Percentiles rank a stretch among this genome's conserved stretches.
phyloP scores from a whole-genome alignment of 345 rosid species.

The Litchi chinensis region DNA sequence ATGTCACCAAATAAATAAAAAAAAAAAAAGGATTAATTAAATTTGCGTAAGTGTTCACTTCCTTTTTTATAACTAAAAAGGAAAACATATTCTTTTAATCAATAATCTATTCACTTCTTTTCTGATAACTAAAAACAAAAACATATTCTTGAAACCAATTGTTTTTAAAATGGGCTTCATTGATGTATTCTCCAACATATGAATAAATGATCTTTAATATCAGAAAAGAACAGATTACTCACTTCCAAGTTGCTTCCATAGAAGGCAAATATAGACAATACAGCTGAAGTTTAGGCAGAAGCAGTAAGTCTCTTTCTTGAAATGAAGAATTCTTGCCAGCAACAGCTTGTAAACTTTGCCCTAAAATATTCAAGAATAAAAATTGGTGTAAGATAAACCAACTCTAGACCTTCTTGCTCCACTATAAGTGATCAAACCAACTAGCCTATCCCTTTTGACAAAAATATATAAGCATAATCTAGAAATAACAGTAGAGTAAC shows the following conservation, averaged over 20 bases:
- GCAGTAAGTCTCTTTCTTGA: constrained; percentile 27
- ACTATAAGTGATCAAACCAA: background rate
- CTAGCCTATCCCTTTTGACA: background rate
- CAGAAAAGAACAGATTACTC: constrained; percentile 26
- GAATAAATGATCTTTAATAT: background rate
- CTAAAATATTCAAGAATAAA: constrained; percentile 31
- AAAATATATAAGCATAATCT: background rate
- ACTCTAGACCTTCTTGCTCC: background rate
- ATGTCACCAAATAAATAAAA: background rate
- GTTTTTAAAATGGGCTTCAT: background rate
- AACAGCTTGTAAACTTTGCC: constrained; percentile 22
- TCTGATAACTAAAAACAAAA: background rate
- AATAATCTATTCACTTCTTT: background rate
- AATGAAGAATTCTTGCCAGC: constrained; percentile 26
- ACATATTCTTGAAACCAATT: background rate
- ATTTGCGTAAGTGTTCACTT: background rate
- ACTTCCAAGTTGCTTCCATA: constrained; percentile 55
- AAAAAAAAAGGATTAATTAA: no score
- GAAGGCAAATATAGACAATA: constrained; percentile 46
- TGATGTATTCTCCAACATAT: background rate
- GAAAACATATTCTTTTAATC: background rate
- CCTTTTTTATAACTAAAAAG: background rate
- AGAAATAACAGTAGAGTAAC: background rate
- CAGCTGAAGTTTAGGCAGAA: constrained; percentile 17
- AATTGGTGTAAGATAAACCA: background rate